A percentile compares a stretch with the other conserved stretches of the same genome.
Evolutionary conservation across 768 basidiomycete genomes (phyloP).

Genomic region (Agaricus bisporus): DNA sequence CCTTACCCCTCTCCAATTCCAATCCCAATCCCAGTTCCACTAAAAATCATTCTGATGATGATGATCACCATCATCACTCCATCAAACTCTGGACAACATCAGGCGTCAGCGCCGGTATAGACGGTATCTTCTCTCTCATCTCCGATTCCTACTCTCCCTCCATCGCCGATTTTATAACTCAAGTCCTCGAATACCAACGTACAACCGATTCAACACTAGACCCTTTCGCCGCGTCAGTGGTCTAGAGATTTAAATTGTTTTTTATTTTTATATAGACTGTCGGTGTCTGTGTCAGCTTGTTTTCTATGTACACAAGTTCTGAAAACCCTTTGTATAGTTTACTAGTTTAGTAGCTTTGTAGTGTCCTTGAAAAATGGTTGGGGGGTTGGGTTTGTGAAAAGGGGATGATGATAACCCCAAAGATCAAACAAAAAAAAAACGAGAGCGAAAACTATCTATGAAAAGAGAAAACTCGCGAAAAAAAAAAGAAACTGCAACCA

Average conservation of each 20-base stretch:
- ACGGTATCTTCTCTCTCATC: constrained; percentile 31
- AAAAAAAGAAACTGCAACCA: neutral
- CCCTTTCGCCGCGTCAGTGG: constrained; percentile 21
- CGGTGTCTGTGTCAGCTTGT: too few relatives aligned
- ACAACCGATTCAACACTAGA: constrained; percentile 31
- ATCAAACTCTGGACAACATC: constrained; percentile 45
- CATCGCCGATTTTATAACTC: constrained; percentile 24
- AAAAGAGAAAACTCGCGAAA: neutral
- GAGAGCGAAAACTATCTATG: neutral
- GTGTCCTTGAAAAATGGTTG: neutral
- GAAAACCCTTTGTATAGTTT: neutral
- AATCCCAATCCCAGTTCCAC: neutral
- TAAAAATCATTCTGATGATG: too few relatives aligned
- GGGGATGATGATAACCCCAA: too few relatives aligned
- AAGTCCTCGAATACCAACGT: constrained; percentile 33
- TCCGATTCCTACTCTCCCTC: too few relatives aligned
- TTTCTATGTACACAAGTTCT: constrained; percentile 4
- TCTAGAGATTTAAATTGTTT: neutral
- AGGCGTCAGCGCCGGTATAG: constrained; percentile 40
- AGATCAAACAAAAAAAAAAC: too few relatives aligned
- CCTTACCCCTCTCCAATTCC: neutral
- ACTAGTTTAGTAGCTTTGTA: too few relatives aligned
- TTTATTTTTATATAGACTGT: neutral
- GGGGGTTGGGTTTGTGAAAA: too few relatives aligned
- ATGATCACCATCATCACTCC: too few relatives aligned